Evolutionary conservation across 352 stramenopile genomes (phyloP), one percentile per base, ranked within the genome.

Genomic region (Thraustochytrium striatum): DNA sequence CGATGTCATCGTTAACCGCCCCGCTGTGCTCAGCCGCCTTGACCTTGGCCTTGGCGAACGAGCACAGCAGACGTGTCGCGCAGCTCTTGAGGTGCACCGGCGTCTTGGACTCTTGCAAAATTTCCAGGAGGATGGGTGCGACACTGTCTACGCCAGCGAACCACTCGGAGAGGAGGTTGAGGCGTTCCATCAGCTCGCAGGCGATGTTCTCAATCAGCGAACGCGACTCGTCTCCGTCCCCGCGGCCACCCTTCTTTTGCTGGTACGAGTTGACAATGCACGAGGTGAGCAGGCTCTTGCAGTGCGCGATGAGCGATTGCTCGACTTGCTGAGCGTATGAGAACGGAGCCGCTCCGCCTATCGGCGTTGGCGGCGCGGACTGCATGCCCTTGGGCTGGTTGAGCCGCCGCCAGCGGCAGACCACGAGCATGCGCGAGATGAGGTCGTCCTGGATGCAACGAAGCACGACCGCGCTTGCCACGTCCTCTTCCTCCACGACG

Each of bases 341-440:
- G 41, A 7, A 38, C 35, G 35, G 28, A 38, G 59, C 59, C 59
- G 35, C 11, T 19, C 8, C 59, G 59, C 8, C 53, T 38, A 0
- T 50, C 30, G n/a, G 35, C 59, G 59, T 0, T 70, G 35, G 13
- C 59, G 59, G 11, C 59, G 36, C 21, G 59, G 35, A n/a, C 53
- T 70, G 16, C 43, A 25, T 21, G 47, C 47, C 47, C 16, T 25
- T 55, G 47, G 16, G 25, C 25, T 55, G 47, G 25, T 16, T 21
- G 47, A 21, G 47, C 47, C 25, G 16, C 25, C 47, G 16, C 16
- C 47, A 25, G 16, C 25, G 47, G 47, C 16, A 13, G 21, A 75
- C 61, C 41, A 75, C 65, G 8, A 75, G 65, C 19, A 75, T 39
- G 32, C 65, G 65, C 16, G 65, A 75, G 52, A 75, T 75, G 32